Percentiles rank a stretch among this genome's conserved stretches.
These are phyloP conservation scores for Hypomyces rosellus DNA, from an alignment of 2,329 filamentous ascomycete species.

Conservation along the genomic window DNA sequence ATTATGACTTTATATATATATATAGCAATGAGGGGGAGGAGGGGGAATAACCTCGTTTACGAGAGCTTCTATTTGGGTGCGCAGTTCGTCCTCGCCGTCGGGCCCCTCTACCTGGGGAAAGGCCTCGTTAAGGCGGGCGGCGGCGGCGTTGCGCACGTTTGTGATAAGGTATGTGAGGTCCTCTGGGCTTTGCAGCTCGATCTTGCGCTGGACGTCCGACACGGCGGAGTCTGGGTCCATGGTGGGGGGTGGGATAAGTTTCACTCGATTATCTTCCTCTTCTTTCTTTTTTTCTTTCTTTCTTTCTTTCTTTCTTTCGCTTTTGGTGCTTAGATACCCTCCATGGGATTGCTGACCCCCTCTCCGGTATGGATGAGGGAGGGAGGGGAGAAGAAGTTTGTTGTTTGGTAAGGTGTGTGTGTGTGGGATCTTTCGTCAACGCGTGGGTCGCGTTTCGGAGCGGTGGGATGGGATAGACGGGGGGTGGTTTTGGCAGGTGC, in stretches of 20 bases:
- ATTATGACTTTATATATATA: background rate
- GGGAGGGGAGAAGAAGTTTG: constrained; percentile 60
- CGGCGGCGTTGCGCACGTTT: constrained; percentile 63
- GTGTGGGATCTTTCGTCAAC: background rate
- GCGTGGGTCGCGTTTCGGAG: constrained; percentile 54
- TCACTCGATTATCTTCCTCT: background rate
- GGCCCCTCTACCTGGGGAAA: constrained; percentile 56
- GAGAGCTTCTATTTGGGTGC: constrained; percentile 52
- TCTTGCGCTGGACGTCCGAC: constrained; percentile 56
- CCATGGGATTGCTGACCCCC: background rate
- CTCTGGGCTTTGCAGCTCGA: constrained; percentile 71
- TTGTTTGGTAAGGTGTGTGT: constrained; percentile 48
- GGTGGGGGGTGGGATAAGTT: background rate
- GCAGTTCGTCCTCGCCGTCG: constrained; percentile 47
- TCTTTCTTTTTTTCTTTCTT: background rate
- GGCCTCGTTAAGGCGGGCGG: constrained; percentile 58
- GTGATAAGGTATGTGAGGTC: constrained; percentile 65
- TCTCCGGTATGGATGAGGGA: background rate
- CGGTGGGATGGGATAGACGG: constrained; percentile 33
- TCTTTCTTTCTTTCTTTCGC: background rate
- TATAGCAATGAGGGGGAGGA: background rate
- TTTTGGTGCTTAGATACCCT: background rate
- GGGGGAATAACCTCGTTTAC: constrained; percentile 46
- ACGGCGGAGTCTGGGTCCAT: constrained; percentile 32
- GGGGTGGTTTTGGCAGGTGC: background rate